Evolutionary conservation across 1,284 basidiomycete genomes (phyloP).

Genomic region (Meripilus lineatus): DNA sequence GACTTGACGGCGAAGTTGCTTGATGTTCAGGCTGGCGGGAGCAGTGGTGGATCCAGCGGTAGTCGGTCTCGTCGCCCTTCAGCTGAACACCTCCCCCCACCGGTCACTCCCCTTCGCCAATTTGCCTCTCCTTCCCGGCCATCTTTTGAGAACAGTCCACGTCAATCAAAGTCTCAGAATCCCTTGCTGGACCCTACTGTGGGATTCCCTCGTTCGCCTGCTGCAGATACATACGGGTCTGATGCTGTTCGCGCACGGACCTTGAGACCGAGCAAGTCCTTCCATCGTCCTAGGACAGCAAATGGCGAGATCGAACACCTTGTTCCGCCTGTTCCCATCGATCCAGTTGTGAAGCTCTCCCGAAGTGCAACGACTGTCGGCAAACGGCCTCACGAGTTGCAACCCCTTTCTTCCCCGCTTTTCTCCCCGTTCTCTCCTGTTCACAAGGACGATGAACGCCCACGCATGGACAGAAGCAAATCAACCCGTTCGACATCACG

Average conservation of each 20-base stretch:
- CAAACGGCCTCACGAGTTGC: constrained; percentile 10
- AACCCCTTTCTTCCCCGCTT: constrained; percentile 9
- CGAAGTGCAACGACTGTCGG: constrained; percentile 18
- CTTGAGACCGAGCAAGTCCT: constrained; percentile 51
- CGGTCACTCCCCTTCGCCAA: constrained; percentile 11
- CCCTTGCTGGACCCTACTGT: constrained; percentile 18
- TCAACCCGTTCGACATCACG: constrained; percentile 14
- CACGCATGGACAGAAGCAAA: not conserved
- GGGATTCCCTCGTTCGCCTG: constrained; percentile 3
- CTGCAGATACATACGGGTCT: no score
- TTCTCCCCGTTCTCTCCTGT: constrained; percentile 6
- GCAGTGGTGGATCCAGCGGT: constrained; percentile 14
- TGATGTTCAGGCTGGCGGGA: constrained; percentile 39
- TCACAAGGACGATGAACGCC: constrained; percentile 1
- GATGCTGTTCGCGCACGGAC: constrained; percentile 23
- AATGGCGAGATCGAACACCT: constrained; percentile 6
- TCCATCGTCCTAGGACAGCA: constrained; percentile 39
- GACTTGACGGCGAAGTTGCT: constrained; percentile 57
- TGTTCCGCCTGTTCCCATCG: constrained; percentile 14
- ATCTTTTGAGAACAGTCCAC: not conserved
- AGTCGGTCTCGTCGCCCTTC: constrained; percentile 12
- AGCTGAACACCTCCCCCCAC: constrained; percentile 12
- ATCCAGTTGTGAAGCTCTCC: constrained; percentile 11
- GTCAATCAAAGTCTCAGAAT: constrained; percentile 2
- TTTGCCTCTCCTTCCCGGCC: no score